Percentiles rank a stretch among this genome's conserved stretches.
Evolutionary conservation across 1,139 yeast genomes (phyloP).

Genomic region (Suhomyces wounanorum): DNA sequence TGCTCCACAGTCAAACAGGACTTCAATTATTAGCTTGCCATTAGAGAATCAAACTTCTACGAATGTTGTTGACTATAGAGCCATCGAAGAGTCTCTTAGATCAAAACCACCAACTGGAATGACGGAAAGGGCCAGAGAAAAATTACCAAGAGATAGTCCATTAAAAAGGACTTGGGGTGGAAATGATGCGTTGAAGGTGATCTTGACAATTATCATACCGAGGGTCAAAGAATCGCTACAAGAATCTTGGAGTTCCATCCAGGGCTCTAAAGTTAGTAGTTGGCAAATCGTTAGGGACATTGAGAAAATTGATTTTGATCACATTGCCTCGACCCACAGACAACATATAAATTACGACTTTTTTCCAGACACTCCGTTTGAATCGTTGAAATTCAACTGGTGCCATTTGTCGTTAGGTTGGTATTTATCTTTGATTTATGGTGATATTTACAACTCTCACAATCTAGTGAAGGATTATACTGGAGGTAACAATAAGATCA

Average conservation of each 20-base stretch:
- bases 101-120: constrained; percentile 61
- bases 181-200: constrained; percentile 46
- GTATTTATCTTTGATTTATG: constrained; percentile 73
- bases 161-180: constrained; percentile 65
- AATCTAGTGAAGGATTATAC: constrained; percentile 26
- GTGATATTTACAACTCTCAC: constrained; percentile 55
- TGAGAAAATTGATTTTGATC: constrained; percentile 34
- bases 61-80: constrained; percentile 17
- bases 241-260: constrained; percentile 36
- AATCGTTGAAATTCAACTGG: constrained; percentile 62
- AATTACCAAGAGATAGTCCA: constrained; percentile 53
- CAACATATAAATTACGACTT: constrained; percentile 35
- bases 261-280: constrained; percentile 28
- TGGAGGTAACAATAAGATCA: constrained; percentile 31
- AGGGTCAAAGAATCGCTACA: constrained; percentile 35
- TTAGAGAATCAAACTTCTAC: not conserved
- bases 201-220: constrained; percentile 48
- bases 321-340: constrained; percentile 22
- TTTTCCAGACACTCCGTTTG: constrained; percentile 42
- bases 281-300: constrained; percentile 42
- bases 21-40: constrained; percentile 1
- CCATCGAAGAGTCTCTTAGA: constrained; percentile 34
- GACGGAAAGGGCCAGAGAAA: constrained; percentile 61
- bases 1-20: not conserved
- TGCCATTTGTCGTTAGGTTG: constrained; percentile 67